Base-by-base conservation (phyloP, 2,329 filamentous ascomycete species). In the Fusarium anguioides region DNA sequence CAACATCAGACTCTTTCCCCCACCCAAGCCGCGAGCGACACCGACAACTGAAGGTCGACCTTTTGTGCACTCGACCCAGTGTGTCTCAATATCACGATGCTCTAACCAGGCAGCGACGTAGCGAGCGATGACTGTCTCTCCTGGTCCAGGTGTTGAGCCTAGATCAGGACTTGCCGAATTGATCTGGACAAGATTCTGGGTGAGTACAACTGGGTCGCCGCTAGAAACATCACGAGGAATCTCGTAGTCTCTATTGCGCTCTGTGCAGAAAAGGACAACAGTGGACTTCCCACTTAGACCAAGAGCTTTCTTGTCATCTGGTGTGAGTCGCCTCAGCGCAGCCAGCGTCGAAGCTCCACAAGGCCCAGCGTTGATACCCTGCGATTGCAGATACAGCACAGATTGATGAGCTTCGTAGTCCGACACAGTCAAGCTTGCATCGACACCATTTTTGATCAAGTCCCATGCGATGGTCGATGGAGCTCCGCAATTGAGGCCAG, bases 401-500 rank as follows among this genome's bases (percentile, higher is more conserved):
- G 88, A 87, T 1, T 78, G 57, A 67, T 93, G 90, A 0, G 86
- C 82, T 60, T 93, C 89, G 14, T 76, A 74, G 66, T 92, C 90
- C 0, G 84, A 86, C 0, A 94, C 82, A 0, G 84, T 85, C 1
- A 89, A 76, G 50, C 84, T 85, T 2, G 83, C 86, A 76, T 91
- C 87, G 0, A 92, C 82, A 1, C 88, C 85, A 0, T 79, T 73
- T 9, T 80, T 76, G 5, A 94, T 74, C 0, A 87, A 73, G 0
- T 86, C 81, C 89, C 90, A 94, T 0, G 90, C 88, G 1, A 84
- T 87, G 0, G 80, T 80, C 0, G 90, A 92, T 0, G 91, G 82
- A 0, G 88, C 91, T 0, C 90, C 90, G 62, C 91, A 94, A 66
- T 91, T 88, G 80, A 94, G 86, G 0, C 91, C 91, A 36, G 84